Percentiles rank a stretch among this genome's conserved stretches.
Evolutionary conservation across 192 early-diverging fungal species (phyloP).

Genomic region (Paraglomus occultum): DNA sequence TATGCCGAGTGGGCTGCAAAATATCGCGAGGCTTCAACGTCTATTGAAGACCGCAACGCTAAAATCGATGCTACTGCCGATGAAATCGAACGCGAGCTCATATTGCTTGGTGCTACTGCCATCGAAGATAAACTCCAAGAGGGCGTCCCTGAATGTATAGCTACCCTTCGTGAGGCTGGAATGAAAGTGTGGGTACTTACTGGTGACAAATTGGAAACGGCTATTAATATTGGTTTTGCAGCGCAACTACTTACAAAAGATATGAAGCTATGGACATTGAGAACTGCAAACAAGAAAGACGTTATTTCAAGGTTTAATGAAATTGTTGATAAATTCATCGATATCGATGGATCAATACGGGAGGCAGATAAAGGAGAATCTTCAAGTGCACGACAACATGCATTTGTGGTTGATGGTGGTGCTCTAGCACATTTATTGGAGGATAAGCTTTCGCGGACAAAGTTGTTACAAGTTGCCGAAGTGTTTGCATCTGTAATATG

Average conservation of each 20-base stretch:
- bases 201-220: constrained; percentile 97
- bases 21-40: constrained; percentile 70
- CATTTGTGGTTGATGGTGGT: constrained; percentile 83
- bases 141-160: constrained; percentile 91
- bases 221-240: constrained; percentile 97
- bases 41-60: constrained; percentile 70
- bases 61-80: constrained; percentile 70
- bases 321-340: constrained; percentile 30
- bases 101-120: constrained; percentile 88
- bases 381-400: constrained; percentile 38
- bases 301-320: constrained; percentile 36
- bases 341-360: not conserved
- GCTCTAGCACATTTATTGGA: constrained; percentile 47
- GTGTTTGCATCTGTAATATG: constrained; percentile 85
- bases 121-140: constrained; percentile 98
- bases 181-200: constrained; percentile 98
- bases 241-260: constrained; percentile 66
- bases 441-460: constrained; percentile 50
- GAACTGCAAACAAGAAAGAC: constrained; percentile 24
- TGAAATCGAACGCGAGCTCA: constrained; percentile 78
- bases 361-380: not conserved
- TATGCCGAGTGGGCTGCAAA: constrained; percentile 74
- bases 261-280: constrained; percentile 67
- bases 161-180: constrained; percentile 74
- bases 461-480: constrained; percentile 70